phyloP scores from a whole-genome alignment of 1,284 basidiomycete genomes.

The Anthracocystis walkeri region DNA sequence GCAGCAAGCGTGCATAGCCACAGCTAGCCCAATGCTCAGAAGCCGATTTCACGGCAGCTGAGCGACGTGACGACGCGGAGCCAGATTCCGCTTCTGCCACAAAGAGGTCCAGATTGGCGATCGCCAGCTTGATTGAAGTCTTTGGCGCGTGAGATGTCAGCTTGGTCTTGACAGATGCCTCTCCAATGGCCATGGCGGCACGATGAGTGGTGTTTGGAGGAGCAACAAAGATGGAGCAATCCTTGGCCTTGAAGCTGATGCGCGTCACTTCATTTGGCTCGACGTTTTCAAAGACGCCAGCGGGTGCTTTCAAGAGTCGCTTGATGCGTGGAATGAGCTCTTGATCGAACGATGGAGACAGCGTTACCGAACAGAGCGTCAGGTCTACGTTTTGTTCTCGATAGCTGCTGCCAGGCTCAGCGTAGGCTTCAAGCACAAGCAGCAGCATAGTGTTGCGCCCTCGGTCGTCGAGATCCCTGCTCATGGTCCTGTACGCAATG shows the following conservation, averaged over 20 bases:
- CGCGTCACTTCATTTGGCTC: conserved; percentile 88
- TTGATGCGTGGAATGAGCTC: conserved; percentile 77
- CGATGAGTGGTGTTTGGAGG: conserved; percentile 29
- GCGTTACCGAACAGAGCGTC: conserved; percentile 77
- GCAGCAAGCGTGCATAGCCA: conserved; percentile 63
- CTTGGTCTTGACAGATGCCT: conserved; percentile 50
- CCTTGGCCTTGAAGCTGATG: conserved; percentile 70
- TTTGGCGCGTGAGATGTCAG: conserved; percentile 54
- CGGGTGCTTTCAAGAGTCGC: conserved; percentile 83
- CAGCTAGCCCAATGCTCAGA: conserved; percentile 43
- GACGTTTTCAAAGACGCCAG: conserved; percentile 91
- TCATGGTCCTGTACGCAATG: conserved; percentile 37
- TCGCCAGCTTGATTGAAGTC: conserved; percentile 45
- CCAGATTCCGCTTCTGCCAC: conserved; percentile 21
- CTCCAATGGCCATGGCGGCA: conserved; percentile 47
- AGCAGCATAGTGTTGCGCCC: conserved; percentile 73
- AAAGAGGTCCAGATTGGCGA: conserved; percentile 39
- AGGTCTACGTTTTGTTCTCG: conserved; percentile 83
- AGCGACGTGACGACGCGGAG: background rate
- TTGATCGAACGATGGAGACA: conserved; percentile 77
- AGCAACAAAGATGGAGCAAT: conserved; percentile 38
- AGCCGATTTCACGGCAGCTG: conserved; percentile 6
- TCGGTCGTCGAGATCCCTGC: conserved; percentile 26
- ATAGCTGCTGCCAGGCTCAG: conserved; percentile 76
- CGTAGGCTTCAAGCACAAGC: conserved; percentile 77